Conservation (phyloP, 106 monocot genomes). For the Acanthochlamys bracteata region DNA sequence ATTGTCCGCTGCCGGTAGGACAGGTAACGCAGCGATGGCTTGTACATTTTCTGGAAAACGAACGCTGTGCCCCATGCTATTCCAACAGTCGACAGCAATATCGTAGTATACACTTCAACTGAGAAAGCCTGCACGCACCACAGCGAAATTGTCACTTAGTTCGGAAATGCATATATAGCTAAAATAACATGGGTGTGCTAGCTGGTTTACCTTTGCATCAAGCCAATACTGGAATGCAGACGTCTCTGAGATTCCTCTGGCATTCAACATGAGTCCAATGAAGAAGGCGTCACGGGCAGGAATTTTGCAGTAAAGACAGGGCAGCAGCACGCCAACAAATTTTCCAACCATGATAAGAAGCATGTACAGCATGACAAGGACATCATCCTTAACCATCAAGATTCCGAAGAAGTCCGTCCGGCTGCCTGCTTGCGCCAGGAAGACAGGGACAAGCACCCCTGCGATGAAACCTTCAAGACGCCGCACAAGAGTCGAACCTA, state of each 20-base stretch:
- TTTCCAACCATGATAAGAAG: neutral
- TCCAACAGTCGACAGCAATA: neutral
- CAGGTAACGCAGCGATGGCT: constrained; percentile 2
- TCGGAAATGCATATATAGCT: no score
- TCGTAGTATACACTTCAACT: no score
- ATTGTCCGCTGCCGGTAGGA: constrained; percentile 8
- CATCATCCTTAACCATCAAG: no score
- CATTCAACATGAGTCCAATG: neutral
- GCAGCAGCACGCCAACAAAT: neutral
- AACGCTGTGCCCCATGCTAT: neutral
- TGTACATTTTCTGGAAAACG: constrained; percentile 1
- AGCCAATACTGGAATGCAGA: neutral
- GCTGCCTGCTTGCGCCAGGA: neutral
- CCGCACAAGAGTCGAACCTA: neutral
- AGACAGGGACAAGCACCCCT: neutral
- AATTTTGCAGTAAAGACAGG: neutral
- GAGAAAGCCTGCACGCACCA: no score
- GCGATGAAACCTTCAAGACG: neutral
- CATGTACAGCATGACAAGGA: neutral
- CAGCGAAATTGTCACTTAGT: no score
- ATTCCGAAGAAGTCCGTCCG: neutral
- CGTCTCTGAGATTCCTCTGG: neutral
- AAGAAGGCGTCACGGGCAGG: neutral
- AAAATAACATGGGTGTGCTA: no score
- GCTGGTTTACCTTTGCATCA: no score